Evolutionary conservation across 257 asterid genomes (phyloP).

Genomic region (Henckelia pumila): DNA sequence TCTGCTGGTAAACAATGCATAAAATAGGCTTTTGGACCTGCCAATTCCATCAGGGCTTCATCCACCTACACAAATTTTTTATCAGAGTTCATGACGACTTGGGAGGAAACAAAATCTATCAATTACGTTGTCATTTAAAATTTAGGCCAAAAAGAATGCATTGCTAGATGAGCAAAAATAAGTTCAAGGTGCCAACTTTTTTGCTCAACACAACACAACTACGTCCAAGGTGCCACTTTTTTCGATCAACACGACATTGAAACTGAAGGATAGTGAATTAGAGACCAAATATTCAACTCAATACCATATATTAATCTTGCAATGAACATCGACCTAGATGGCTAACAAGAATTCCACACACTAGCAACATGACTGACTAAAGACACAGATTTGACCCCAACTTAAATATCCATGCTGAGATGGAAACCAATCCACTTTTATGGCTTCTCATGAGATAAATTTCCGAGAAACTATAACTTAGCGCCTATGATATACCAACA

Average conservation of each 20-base stretch:
- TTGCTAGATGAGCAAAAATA: not conserved
- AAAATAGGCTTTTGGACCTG: constrained; percentile 72
- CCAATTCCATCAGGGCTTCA: constrained; percentile 81
- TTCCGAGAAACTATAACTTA: not conserved
- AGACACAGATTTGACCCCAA: not conserved
- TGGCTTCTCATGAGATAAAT: not conserved
- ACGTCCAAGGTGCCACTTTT: not conserved
- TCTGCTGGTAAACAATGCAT: constrained; percentile 98
- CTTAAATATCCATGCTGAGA: not conserved
- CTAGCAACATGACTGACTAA: not conserved
- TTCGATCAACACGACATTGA: not conserved
- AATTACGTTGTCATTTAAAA: not conserved
- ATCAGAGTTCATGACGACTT: constrained; percentile 10
- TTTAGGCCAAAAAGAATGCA: not conserved
- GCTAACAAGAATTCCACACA: not conserved
- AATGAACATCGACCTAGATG: not conserved
- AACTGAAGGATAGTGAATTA: not conserved
- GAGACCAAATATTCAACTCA: not conserved
- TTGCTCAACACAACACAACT: too few species aligned
- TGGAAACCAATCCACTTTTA: not conserved
- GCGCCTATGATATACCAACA: not conserved
- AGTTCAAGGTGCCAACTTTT: not conserved
- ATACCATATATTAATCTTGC: not conserved
- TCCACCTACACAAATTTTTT: constrained; percentile 51
- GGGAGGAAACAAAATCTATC: not conserved